These are phyloP conservation scores for Metrosideros polymorpha DNA, from an alignment of 441 rosid genomes.

Conservation along the genomic window DNA sequence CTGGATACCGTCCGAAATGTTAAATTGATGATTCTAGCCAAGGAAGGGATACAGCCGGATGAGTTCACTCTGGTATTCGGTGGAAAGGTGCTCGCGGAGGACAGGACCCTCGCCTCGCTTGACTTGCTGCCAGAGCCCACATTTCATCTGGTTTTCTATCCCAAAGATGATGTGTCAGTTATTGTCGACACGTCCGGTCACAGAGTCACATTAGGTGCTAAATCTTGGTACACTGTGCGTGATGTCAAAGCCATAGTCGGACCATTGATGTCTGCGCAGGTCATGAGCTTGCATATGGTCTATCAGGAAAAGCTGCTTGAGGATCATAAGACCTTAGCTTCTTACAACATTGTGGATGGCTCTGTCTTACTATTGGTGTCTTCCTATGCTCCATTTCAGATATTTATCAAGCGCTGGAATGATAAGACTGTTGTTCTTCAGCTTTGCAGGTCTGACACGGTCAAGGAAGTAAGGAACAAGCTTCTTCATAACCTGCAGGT, in stretches of 20 bases:
- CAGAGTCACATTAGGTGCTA: conserved; percentile 7
- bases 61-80: conserved; percentile 8
- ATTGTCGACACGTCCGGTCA: conserved; percentile 8
- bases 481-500: not conserved
- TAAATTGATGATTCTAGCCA: conserved; percentile 13
- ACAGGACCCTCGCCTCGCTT: conserved; percentile 10
- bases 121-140: conserved; percentile 8
- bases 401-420: not conserved
- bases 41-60: conserved; percentile 7
- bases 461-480: conserved; percentile 6
- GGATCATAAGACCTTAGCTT: conserved; percentile 21
- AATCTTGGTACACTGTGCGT: conserved; percentile 5
- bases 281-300: not conserved
- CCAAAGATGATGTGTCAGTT: conserved; percentile 6
- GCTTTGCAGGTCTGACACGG: not conserved
- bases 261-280: not conserved
- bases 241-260: conserved; percentile 20
- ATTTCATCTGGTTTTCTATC: conserved; percentile 11
- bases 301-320: conserved; percentile 15
- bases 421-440: not conserved
- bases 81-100: conserved; percentile 21
- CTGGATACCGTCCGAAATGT: conserved; percentile 9
- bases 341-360: not conserved
- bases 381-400: not conserved
- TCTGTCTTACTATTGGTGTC: not conserved